Conservation (phyloP, 176 grass and related monocot genomes). For the Panicum miliaceum region DNA sequence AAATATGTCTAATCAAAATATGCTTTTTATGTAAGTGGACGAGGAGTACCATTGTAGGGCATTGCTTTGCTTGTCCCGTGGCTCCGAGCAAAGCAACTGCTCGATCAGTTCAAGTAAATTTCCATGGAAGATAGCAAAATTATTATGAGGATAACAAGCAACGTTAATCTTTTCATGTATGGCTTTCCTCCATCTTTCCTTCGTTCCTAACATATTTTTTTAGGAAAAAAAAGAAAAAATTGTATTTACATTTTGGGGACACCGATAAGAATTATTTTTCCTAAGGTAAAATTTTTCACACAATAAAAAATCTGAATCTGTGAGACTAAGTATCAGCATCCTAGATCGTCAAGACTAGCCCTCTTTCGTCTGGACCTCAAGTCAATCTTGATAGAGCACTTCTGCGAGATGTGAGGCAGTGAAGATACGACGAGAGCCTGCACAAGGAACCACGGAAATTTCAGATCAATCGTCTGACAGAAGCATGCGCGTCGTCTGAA, state of each 20-base stretch:
- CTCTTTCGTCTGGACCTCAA: conserved; percentile 36
- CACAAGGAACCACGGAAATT: neutral
- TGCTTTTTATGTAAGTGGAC: too few species aligned
- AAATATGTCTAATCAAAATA: too few species aligned
- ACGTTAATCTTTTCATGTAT: too few species aligned
- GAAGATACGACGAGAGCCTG: conserved; percentile 69
- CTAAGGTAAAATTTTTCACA: neutral
- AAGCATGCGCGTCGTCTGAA: conserved; percentile 27
- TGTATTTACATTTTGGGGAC: conserved; percentile 30
- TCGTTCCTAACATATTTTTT: too few species aligned
- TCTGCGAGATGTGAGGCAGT: conserved; percentile 66
- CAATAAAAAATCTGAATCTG: neutral
- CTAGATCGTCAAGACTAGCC: conserved; percentile 34
- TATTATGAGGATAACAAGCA: too few species aligned
- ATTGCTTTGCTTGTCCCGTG: too few species aligned
- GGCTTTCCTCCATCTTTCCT: too few species aligned
- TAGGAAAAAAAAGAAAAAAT: too few species aligned
- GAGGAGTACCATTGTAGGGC: too few species aligned
- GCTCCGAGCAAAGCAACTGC: too few species aligned
- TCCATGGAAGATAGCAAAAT: too few species aligned
- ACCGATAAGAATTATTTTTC: neutral
- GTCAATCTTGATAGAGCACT: conserved; percentile 67
- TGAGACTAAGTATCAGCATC: conserved; percentile 39
- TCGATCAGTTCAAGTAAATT: too few species aligned
- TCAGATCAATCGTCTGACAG: conserved; percentile 2